Conservation (phyloP, 805 yeast species). For the Starmerella powellii region DNA sequence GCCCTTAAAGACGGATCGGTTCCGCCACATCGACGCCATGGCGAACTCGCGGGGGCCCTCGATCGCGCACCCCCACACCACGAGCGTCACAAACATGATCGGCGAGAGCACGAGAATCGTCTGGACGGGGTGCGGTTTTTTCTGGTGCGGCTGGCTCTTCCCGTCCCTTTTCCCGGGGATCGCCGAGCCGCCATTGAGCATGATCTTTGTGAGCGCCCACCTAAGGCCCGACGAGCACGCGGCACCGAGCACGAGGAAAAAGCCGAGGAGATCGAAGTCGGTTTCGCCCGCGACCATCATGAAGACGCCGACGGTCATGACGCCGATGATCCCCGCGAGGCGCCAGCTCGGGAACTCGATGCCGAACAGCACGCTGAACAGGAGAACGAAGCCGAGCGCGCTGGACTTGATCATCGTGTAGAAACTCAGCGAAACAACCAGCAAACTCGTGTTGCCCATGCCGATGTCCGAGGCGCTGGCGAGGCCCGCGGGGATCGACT, state of each 20-base stretch:
- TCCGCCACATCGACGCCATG: slow-evolving; percentile 49
- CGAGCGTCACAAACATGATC: slow-evolving; percentile 54
- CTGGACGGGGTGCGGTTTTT: slow-evolving; percentile 49
- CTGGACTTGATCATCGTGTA: slow-evolving; percentile 92
- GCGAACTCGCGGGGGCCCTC: slow-evolving; percentile 56
- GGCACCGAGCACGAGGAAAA: slow-evolving; percentile 60
- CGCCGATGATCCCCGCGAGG: slow-evolving; percentile 52
- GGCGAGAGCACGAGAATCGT: slow-evolving; percentile 82
- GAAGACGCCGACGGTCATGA: slow-evolving; percentile 75
- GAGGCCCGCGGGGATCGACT: slow-evolving; percentile 66
- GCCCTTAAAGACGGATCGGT: slow-evolving; percentile 47
- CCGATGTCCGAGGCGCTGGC: slow-evolving; percentile 94
- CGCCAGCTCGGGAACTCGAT: slow-evolving; percentile 64
- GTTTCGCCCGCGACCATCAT: slow-evolving; percentile 59
- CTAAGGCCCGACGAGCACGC: slow-evolving; percentile 78
- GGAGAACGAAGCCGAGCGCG: slow-evolving; percentile 71
- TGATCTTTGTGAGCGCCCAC: slow-evolving; percentile 88
- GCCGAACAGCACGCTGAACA: slow-evolving; percentile 74
- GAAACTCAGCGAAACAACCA: slow-evolving; percentile 65
- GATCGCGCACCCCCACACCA: slow-evolving; percentile 48
- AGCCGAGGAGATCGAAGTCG: slow-evolving; percentile 41
- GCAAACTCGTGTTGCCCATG: slow-evolving; percentile 70
- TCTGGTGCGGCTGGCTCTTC: background rate
- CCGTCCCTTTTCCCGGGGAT: too few species aligned
- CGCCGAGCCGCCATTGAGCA: slow-evolving; percentile 40